Evolutionary conservation across 805 yeast species (phyloP), one percentile per base, ranked within the genome.

Genomic region (Ogataea philodendri): DNA sequence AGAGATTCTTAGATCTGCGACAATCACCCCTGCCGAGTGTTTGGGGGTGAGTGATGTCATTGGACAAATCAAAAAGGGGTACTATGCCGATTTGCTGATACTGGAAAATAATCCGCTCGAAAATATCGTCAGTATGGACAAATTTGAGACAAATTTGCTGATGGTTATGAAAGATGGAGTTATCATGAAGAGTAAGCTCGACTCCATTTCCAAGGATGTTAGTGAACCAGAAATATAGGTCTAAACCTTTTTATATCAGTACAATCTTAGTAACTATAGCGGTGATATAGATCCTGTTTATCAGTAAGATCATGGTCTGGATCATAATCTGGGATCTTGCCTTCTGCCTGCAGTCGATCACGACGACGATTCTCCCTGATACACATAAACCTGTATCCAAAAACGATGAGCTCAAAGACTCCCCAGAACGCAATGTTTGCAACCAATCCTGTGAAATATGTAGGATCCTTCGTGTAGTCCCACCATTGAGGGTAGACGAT

Each of bases 401-500:
- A 15, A 15, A 44, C 39, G 65, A 30, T 15, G 8, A 31, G 10
- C n/a, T 32, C 32, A 26, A 42, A 38, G 6, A 38, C 11, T 3
- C 25, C 34, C 50, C 74, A 70, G 23, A 74, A 67, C 8, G 64
- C 72, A 37, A 76, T 67, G 51, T 76, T 65, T 2, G 75, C 65
- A 19, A 70, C 62, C 44, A 74, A 72, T 3, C 80, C 83, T 21
- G 72, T 70, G n/a, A 54, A 61, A 51, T 79, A 82, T 16, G 60
- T 55, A 8, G 86, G 86, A 13, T 73, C 77, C 33, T 78, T 74
- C 7, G 62, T 49, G 2, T 70, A 63, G 42, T 65, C 66, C 62
- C 81, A 82, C 28, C 84, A 69, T 55, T 79, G 84, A 5, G 88
- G 84, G 4, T 86, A 86, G 35, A 78, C 70, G 28, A 81, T 60